These are phyloP conservation scores for Penicillium crystallinum DNA, from an alignment of 495 filamentous ascomycete genomes.

Conservation along the genomic window DNA sequence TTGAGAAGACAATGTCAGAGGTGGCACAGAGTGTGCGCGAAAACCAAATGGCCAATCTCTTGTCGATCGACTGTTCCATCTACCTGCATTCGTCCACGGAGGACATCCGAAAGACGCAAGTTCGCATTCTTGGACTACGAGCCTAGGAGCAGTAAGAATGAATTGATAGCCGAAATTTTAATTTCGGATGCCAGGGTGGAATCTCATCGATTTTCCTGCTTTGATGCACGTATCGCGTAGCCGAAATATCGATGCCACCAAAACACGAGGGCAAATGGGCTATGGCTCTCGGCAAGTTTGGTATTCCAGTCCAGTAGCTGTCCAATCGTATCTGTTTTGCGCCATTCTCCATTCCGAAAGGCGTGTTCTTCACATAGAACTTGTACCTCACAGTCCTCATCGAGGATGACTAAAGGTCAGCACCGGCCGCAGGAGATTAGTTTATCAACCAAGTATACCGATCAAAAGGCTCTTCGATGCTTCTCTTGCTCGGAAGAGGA, in stretches of 20 bases:
- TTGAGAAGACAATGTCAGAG: conserved; percentile 29
- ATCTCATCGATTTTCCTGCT: conserved; percentile 11
- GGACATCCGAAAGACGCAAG: conserved; percentile 3
- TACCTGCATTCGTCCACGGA: not conserved
- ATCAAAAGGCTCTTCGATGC: conserved; percentile 29
- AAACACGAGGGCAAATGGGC: conserved; percentile 21
- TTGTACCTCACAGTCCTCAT: conserved; percentile 27
- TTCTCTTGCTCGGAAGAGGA: conserved; percentile 27
- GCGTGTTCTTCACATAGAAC: conserved; percentile 26
- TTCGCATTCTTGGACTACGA: conserved; percentile 19
- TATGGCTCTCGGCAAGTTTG: conserved; percentile 12
- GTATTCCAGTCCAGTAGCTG: conserved; percentile 20
- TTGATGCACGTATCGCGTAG: conserved; percentile 23
- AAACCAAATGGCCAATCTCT: conserved; percentile 20
- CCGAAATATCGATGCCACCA: conserved; percentile 26
- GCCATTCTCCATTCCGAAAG: conserved; percentile 16
- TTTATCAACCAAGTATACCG: conserved; percentile 27
- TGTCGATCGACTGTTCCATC: conserved; percentile 11
- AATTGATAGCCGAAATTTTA: conserved; percentile 23
- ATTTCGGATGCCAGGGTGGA: conserved; percentile 31
- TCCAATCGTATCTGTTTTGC: conserved; percentile 20
- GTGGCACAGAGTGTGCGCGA: conserved; percentile 26
- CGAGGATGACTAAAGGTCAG: conserved; percentile 22
- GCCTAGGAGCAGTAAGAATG: conserved; percentile 24
- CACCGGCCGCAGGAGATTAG: conserved; percentile 27